Evolutionary conservation across 2,329 filamentous ascomycete species (phyloP).

Genomic region (Calonectria pteridis): DNA sequence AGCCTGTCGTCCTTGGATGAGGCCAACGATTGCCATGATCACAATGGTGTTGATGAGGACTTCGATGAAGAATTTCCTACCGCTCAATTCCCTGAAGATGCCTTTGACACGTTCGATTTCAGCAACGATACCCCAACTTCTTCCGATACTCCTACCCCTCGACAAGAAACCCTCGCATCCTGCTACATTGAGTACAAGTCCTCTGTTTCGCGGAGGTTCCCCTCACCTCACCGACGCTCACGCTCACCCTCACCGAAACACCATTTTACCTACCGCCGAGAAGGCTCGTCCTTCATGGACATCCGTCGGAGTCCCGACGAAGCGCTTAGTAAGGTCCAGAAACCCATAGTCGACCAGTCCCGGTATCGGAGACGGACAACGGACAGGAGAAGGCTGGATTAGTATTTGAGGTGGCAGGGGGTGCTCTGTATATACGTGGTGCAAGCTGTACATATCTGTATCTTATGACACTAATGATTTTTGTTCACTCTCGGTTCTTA

Average conservation of each 20-base stretch:
- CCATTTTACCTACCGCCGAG: constrained; percentile 46
- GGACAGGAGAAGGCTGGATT: constrained; percentile 56
- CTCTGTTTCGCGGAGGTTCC: constrained; percentile 48
- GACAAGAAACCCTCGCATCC: constrained; percentile 50
- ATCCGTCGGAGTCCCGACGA: constrained; percentile 62
- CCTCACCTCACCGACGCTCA: constrained; percentile 49
- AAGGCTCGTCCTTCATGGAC: constrained; percentile 40
- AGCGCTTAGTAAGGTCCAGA: constrained; percentile 61
- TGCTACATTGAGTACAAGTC: constrained; percentile 55
- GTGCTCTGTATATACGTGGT: constrained; percentile 55
- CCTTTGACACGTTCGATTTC: constrained; percentile 50
- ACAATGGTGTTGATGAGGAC: constrained; percentile 49
- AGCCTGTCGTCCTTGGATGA: constrained; percentile 50
- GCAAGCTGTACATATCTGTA: constrained; percentile 54
- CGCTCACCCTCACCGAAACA: constrained; percentile 52
- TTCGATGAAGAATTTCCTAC: constrained; percentile 53
- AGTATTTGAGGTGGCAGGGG: constrained; percentile 49
- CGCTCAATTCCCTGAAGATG: constrained; percentile 56
- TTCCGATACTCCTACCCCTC: constrained; percentile 60
- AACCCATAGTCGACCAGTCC: constrained; percentile 55
- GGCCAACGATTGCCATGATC: constrained; percentile 45
- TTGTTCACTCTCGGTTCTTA: constrained; percentile 26
- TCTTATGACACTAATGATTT: constrained; percentile 52
- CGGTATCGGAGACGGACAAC: constrained; percentile 54
- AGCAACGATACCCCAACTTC: constrained; percentile 54